Base-by-base conservation (phyloP, 192 early-diverging fungal species). In the Geranomyces variabilis region DNA sequence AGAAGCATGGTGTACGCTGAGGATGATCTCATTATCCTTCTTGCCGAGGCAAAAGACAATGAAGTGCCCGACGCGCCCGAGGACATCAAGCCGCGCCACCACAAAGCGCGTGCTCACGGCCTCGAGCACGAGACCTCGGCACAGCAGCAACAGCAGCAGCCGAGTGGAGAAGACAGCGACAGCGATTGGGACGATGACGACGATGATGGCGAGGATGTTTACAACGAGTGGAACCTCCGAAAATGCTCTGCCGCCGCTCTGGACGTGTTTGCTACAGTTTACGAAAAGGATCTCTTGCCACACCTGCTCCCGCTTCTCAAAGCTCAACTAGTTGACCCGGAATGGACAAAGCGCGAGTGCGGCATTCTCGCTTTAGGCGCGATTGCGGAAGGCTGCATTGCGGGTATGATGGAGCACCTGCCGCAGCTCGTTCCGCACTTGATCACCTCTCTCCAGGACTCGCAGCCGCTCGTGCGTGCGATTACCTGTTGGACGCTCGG, bases 401-500 rank as follows among this genome's bases (percentile, higher is more conserved):
- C 81, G 14, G 94, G 93, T 7, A 96, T 99, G 81, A 90, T 91
- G 76, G 89, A 88, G 28, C 94, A 98, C 79, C 80, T 99, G 73
- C 88, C 92, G 49, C 87, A 87, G 43, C 83, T 98, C 61, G 81
- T 97, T 19, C 96, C 94, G 36, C 92, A 92, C 75, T 83, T 99
- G 57, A 81, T 96, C 33, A 78, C 80, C 43, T 91, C 88, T 72
- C 81, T 98, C 68, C 86, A 87, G 47, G 90, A 98, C 77, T 79
- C 86, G 4, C 81, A 93, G 90, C 90, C 96, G 8, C 86, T 98
- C 66, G 93, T 99, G 36, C 90, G 96, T 55, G 93, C 94, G 24
- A 99, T 99, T 76, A 92, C 98, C 10, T 99, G 98, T 82, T 99
- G 98, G 98, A 95, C 98, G 33, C 82, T 97, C 55, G 92, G 94